These are phyloP conservation scores for Hypoxylon sp. DNA, from an alignment of 2,329 filamentous ascomycete genomes.

Conservation along the genomic window DNA sequence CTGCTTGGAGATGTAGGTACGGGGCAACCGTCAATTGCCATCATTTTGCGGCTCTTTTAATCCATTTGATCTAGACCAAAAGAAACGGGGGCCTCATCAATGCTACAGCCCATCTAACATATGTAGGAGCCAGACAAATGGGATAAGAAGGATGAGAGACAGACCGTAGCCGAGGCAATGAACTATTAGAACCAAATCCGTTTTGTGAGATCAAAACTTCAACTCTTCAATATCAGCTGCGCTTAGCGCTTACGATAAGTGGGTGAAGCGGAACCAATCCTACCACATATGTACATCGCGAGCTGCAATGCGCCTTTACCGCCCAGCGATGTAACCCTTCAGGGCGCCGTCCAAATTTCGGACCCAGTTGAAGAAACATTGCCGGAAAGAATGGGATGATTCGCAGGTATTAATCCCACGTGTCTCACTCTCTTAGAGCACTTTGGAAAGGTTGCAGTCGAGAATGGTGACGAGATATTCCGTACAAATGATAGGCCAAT, in stretches of 20 bases:
- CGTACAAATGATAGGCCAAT: conserved; percentile 14
- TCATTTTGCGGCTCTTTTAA: conserved; percentile 5
- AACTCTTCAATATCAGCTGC: conserved; percentile 35
- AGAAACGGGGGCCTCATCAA: background rate
- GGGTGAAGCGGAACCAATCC: conserved; percentile 14
- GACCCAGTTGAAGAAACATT: conserved; percentile 23
- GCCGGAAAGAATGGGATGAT: conserved; percentile 35
- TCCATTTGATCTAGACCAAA: background rate
- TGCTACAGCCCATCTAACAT: background rate
- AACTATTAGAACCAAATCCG: background rate
- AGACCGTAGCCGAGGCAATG: background rate
- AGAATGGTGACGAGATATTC: conserved; percentile 14
- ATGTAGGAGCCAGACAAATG: background rate
- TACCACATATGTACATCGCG: conserved; percentile 24
- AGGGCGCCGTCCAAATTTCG: conserved; percentile 25
- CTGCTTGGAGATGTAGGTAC: conserved; percentile 18
- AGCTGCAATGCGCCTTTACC: conserved; percentile 42
- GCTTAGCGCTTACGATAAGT: conserved; percentile 40
- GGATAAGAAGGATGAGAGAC: background rate
- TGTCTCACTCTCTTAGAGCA: conserved; percentile 27
- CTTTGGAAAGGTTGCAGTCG: conserved; percentile 7
- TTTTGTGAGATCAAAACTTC: conserved; percentile 8
- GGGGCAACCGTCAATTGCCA: background rate
- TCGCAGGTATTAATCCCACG: conserved; percentile 40
- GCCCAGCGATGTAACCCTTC: conserved; percentile 44